These are phyloP conservation scores for Rhizopogon salebrosus DNA, from an alignment of 768 basidiomycete genomes.

Conservation along the genomic window DNA sequence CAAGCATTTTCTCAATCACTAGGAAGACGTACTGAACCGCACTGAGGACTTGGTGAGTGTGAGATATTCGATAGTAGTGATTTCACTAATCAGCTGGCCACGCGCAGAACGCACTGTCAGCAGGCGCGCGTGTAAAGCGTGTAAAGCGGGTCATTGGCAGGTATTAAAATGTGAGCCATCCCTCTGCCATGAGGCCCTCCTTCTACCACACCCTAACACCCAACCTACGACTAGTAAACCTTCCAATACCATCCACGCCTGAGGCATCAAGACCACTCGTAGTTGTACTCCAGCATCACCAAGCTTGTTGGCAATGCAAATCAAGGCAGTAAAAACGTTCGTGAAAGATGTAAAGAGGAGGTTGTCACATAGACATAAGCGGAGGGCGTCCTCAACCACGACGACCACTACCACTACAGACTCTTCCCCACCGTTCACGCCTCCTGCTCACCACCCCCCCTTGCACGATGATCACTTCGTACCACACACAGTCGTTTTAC, in stretches of 20 bases:
- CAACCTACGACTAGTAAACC: background rate
- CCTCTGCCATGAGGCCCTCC: background rate
- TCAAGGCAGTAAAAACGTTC: constrained; percentile 24
- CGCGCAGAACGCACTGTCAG: constrained; percentile 1
- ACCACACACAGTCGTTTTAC: constrained; percentile 10
- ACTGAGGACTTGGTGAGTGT: background rate
- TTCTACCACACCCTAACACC: background rate
- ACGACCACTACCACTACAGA: constrained; percentile 6
- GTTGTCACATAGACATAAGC: constrained; percentile 20
- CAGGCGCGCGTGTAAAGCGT: constrained; percentile 1
- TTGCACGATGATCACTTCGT: background rate
- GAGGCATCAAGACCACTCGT: background rate
- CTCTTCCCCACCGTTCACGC: constrained; percentile 10
- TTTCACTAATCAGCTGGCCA: background rate
- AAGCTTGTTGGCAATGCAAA: constrained; percentile 19
- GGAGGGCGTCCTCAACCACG: constrained; percentile 1
- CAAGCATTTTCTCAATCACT: no score
- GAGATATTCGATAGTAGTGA: background rate
- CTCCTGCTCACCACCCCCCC: constrained; percentile 3
- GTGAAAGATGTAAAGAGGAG: constrained; percentile 28
- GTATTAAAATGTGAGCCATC: background rate
- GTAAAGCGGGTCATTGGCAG: constrained; percentile 3
- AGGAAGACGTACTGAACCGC: background rate
- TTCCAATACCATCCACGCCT: background rate
- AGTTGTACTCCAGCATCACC: background rate